Evolutionary conservation across 2,329 filamentous ascomycete genomes (phyloP), one percentile per base, ranked within the genome.

Genomic region (Incumbomyces delicatus): DNA sequence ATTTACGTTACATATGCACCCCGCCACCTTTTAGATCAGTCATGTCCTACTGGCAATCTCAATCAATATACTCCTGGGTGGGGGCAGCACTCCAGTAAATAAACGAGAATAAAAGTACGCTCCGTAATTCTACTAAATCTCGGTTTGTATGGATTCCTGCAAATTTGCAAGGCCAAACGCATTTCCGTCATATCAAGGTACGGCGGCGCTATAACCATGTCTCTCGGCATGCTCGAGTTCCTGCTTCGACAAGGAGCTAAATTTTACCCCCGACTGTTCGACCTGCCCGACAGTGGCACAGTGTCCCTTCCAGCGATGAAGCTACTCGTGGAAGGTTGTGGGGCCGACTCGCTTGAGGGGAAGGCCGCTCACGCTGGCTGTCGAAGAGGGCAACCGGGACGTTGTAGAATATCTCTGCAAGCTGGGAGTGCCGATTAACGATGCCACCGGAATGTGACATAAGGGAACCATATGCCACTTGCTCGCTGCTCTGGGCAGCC

Each of bases 381-480:
- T 41, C 20, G 39, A 41, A 41, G 16, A n/a, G 27, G 39, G 39
- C 39, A 41, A 41, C 18, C 39, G 39, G 18, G 39, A 41, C 16
- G 39, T 41, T 31, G 39, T 41, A 31, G 39, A 41, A 31, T 41
- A 41, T 31, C 39, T 41, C 20, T 41, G 39, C 39, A 27, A 41
- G 18, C 39, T 41, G 39, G 39, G 39, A 41, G 39, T 29, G 18
- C 20, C 39, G 27, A 41, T 41, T 31, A 41, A 41, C 27, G 39
- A 41, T 41, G 27, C 39, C 39, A 41, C 39, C 39, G 8, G 39
- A 41, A 41, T 41, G 29, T 17, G 39, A 41, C 27, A 41, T 41
- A 27, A 27, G 39, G 27, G 39, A 41, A 41, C 39, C 39, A 41
- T 41, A 41, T 41, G 18, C 39, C 39, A 41, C 14, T 29, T 31